Conservation (phyloP, 768 basidiomycete species). For the Mycena rebaudengoi region DNA sequence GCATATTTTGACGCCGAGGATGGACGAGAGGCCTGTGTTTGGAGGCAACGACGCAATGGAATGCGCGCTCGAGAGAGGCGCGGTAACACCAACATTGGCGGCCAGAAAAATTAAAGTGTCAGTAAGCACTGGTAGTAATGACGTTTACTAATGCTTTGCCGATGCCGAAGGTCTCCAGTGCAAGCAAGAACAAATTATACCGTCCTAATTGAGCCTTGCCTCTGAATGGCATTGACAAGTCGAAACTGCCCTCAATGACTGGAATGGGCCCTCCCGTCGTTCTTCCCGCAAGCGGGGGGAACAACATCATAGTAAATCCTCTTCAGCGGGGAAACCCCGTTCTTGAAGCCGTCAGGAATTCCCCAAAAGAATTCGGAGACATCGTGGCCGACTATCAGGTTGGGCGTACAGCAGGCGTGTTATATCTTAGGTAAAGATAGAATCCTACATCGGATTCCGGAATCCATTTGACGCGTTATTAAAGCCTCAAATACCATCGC, state of each 20-base stretch:
- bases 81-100: not conserved
- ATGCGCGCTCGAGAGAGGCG: constrained; percentile 21
- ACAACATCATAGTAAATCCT: constrained; percentile 70
- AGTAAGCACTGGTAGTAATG: too few species aligned
- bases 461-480: not conserved
- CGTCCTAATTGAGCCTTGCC: not conserved
- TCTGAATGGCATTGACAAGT: not conserved
- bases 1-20: constrained; percentile 17
- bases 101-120: too few species aligned
- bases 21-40: constrained; percentile 4
- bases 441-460: not conserved
- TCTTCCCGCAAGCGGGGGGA: constrained; percentile 64
- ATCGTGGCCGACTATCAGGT: constrained; percentile 96
- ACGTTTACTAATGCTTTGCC: not conserved
- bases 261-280: constrained; percentile 59
- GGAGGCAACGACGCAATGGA: constrained; percentile 19
- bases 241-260: not conserved
- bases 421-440: constrained; percentile 96
- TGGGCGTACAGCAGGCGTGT: constrained; percentile 89
- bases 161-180: not conserved
- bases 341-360: constrained; percentile 86
- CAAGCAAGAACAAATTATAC: not conserved
- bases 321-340: constrained; percentile 89
- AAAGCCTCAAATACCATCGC: constrained; percentile 91
- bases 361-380: constrained; percentile 94